phyloP scores from a whole-genome alignment of 768 basidiomycete species.

The Obba rivulosa region DNA sequence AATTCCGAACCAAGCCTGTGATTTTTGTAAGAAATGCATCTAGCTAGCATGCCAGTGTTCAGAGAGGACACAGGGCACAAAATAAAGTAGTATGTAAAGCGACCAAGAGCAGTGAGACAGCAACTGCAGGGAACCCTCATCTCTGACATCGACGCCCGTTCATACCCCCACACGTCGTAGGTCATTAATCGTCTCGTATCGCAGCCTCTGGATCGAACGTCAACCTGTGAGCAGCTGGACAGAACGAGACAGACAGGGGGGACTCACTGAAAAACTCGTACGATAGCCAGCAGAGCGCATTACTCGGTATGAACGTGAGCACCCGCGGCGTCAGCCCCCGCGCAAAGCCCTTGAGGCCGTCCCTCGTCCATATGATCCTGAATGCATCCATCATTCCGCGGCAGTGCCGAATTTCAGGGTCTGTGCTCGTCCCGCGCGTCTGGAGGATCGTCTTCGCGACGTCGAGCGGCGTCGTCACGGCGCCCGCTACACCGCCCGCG shows the following conservation, averaged over 20 bases:
- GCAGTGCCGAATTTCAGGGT: constrained; percentile 77
- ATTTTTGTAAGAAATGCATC: too few relatives aligned
- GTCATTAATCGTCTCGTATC: constrained; percentile 14
- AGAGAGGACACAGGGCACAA: too few relatives aligned
- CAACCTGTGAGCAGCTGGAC: background rate
- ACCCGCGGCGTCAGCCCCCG: constrained; percentile 89
- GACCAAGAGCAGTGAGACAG: too few relatives aligned
- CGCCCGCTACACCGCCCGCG: constrained; percentile 91
- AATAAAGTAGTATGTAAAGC: too few relatives aligned
- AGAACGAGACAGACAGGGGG: background rate
- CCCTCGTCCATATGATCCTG: constrained; percentile 78
- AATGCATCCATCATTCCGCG: constrained; percentile 86
- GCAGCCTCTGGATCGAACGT: constrained; percentile 19
- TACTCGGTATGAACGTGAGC: constrained; percentile 93
- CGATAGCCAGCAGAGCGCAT: constrained; percentile 95
- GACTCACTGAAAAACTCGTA: constrained; percentile 97
- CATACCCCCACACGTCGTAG: background rate
- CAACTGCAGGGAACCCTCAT: too few relatives aligned
- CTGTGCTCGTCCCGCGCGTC: constrained; percentile 86
- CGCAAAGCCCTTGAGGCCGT: constrained; percentile 81
- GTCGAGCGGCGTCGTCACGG: constrained; percentile 93
- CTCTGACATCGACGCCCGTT: too few relatives aligned
- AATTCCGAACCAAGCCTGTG: too few relatives aligned
- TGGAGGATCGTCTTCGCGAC: constrained; percentile 97
- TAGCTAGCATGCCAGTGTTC: too few relatives aligned